Evolutionary conservation across 1,139 yeast genomes (phyloP).

Genomic region (Barnettozyma hawaiiensis): DNA sequence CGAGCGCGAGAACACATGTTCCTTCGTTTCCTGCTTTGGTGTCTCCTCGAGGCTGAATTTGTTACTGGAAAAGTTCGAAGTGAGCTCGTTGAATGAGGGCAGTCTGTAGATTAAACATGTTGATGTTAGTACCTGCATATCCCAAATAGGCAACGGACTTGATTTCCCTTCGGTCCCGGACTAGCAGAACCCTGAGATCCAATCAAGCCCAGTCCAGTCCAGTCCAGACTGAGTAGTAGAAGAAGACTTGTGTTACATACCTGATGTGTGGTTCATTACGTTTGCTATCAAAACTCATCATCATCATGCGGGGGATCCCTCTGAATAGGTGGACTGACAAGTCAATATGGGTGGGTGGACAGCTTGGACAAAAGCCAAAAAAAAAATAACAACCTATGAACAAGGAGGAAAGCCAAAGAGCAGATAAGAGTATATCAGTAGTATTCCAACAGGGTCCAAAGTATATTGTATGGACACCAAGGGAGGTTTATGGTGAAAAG

Average conservation of each 20-base stretch:
- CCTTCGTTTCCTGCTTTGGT: not conserved
- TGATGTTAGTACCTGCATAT: not conserved
- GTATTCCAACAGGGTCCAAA: too few species aligned
- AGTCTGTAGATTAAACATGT: conserved; percentile 16
- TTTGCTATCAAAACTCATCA: conserved; percentile 14
- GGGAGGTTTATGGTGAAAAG: not conserved
- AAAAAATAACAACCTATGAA: too few species aligned
- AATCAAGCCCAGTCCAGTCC: too few species aligned
- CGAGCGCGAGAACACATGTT: not conserved
- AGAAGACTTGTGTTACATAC: conserved; percentile 7
- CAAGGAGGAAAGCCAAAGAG: too few species aligned
- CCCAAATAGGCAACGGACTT: conserved; percentile 6
- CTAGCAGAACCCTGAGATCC: too few species aligned
- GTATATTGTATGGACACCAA: too few species aligned
- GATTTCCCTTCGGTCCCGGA: conserved; percentile 6
- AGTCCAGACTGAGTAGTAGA: too few species aligned
- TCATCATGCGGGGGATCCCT: not conserved
- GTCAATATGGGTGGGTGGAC: too few species aligned
- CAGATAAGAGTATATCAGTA: too few species aligned
- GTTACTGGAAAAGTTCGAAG: conserved; percentile 15
- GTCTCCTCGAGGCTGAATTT: not conserved
- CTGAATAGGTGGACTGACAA: too few species aligned
- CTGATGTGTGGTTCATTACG: conserved; percentile 6
- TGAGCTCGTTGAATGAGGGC: conserved; percentile 24
- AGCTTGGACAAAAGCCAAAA: too few species aligned